Evolutionary conservation across 2,329 filamentous ascomycete species (phyloP).

Genomic region (Chaetoscypha palmicola): DNA sequence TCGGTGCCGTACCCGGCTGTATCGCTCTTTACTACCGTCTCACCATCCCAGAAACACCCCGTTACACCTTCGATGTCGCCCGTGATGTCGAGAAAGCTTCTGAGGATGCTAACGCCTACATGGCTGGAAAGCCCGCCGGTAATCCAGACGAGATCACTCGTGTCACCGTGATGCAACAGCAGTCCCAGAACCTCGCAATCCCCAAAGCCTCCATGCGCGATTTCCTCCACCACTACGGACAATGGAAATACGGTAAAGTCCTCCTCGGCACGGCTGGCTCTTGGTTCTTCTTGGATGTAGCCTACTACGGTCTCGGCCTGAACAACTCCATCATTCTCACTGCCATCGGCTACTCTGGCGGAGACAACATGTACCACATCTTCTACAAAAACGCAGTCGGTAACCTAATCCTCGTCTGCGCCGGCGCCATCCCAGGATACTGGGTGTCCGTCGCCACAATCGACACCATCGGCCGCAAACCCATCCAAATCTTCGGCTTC

Average conservation of each 20-base stretch:
- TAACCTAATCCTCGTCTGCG: slow-evolving; percentile 70
- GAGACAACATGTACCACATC: slow-evolving; percentile 56
- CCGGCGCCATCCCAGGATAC: slow-evolving; percentile 73
- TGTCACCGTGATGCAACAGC: slow-evolving; percentile 47
- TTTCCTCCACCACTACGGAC: slow-evolving; percentile 63
- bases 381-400: slow-evolving; percentile 69
- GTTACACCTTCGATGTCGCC: slow-evolving; percentile 79
- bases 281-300: slow-evolving; percentile 58
- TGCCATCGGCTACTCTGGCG: slow-evolving; percentile 64
- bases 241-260: slow-evolving; percentile 65
- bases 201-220: slow-evolving; percentile 67
- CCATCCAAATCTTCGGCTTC: slow-evolving; percentile 63
- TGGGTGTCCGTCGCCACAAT: slow-evolving; percentile 70
- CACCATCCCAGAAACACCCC: slow-evolving; percentile 81
- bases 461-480: slow-evolving; percentile 73
- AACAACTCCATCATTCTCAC: slow-evolving; percentile 68
- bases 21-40: slow-evolving; percentile 78
- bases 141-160: slow-evolving; percentile 60
- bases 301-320: slow-evolving; percentile 51
- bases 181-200: slow-evolving; percentile 47
- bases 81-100: slow-evolving; percentile 68
- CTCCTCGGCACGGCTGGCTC: slow-evolving; percentile 75
- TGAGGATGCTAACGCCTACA: slow-evolving; percentile 67
- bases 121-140: slow-evolving; percentile 55
- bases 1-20: slow-evolving; percentile 72